Percentiles rank a stretch among this genome's conserved stretches.
These are phyloP conservation scores for Trichoderma atroviride DNA, from an alignment of 2,329 filamentous ascomycete genomes.

Conservation along the genomic window DNA sequence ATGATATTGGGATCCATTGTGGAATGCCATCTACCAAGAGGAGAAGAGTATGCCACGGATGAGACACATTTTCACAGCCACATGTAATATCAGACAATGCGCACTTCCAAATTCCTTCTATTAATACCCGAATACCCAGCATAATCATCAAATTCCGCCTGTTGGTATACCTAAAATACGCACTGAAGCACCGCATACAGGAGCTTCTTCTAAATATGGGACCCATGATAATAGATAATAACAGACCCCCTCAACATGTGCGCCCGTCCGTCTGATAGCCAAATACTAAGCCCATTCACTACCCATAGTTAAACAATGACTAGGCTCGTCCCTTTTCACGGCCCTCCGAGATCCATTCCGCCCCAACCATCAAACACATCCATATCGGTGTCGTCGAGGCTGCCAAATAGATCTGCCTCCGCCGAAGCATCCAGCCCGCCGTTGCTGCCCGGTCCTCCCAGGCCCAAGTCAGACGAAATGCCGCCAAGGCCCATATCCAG, in stretches of 20 bases:
- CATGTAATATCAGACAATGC: not conserved
- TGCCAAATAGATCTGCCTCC: slow-evolving; percentile 46
- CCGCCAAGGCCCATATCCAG: slow-evolving; percentile 51
- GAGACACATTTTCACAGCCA: not conserved
- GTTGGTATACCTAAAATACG: not conserved
- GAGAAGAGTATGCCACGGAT: not conserved
- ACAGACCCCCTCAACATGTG: not conserved
- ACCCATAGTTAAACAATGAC: too few species aligned
- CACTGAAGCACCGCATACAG: not conserved
- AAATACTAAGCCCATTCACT: not conserved
- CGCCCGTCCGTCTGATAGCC: not conserved
- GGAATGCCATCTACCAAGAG: not conserved
- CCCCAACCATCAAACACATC: slow-evolving; percentile 50
- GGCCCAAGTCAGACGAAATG: slow-evolving; percentile 43
- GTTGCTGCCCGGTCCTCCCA: slow-evolving; percentile 41
- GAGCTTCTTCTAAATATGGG: not conserved
- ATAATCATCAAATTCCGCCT: not conserved
- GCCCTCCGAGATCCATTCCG: slow-evolving; percentile 14
- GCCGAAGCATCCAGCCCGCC: slow-evolving; percentile 37
- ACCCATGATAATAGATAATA: not conserved
- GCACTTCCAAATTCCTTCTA: not conserved
- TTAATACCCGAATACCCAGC: not conserved
- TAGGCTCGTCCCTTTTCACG: not conserved
- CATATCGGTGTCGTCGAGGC: slow-evolving; percentile 44
- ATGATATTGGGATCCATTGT: not conserved